Evolutionary conservation across 129 eudicot genomes (phyloP).

Genomic region (Erigeron canadensis): DNA sequence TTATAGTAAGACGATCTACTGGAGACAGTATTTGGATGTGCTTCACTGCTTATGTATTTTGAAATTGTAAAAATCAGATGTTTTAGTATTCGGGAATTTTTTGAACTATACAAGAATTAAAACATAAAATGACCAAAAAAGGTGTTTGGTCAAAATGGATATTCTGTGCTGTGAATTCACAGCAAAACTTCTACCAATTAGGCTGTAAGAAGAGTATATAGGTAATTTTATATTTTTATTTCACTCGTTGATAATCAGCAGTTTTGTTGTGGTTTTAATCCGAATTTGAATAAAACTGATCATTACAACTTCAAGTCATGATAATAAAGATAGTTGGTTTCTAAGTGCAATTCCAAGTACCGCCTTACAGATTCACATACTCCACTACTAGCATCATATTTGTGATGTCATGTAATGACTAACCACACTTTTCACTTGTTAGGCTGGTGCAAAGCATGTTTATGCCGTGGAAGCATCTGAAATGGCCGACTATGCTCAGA

Average conservation of each 20-base stretch:
- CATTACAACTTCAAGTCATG: too few relatives aligned
- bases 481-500: slow-evolving; percentile 94
- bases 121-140: neutral
- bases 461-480: slow-evolving; percentile 99
- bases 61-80: neutral
- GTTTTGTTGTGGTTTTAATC: neutral
- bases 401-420: slow-evolving; percentile 10
- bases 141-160: neutral
- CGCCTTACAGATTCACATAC: neutral
- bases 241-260: neutral
- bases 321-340: too few relatives aligned
- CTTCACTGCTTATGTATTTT: neutral
- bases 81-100: neutral
- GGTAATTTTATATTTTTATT: neutral
- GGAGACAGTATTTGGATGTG: slow-evolving; percentile 1
- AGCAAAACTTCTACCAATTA: neutral
- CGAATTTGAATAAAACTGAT: neutral
- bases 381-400: neutral
- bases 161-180: neutral
- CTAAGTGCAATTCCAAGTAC: too few relatives aligned
- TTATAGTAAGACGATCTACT: neutral
- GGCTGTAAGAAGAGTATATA: neutral
- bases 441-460: slow-evolving; percentile 99
- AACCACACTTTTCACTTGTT: slow-evolving; percentile 11
- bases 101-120: neutral